Evolutionary conservation across 306 rosid species (phyloP).

Genomic region (Cicer chorassanicum): DNA sequence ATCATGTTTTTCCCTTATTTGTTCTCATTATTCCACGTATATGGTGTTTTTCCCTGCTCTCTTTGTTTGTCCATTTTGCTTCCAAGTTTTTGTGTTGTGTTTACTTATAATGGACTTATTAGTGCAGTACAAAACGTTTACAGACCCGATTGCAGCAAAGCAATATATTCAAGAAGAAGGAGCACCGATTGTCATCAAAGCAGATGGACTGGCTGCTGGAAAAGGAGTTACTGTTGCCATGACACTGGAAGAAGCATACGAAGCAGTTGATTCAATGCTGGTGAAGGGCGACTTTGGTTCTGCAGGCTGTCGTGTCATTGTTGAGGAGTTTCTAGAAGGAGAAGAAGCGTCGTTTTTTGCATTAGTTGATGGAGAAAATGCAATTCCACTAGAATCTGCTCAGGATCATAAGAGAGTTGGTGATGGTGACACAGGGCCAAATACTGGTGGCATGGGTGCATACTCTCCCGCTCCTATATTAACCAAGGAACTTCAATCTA

Average conservation of each 20-base stretch:
- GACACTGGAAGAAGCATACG: constrained; percentile 78
- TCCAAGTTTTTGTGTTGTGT: constrained; percentile 11
- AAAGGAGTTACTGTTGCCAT: constrained; percentile 92
- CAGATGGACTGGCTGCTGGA: constrained; percentile 97
- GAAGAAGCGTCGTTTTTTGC: constrained; percentile 96
- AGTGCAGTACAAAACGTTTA: constrained; percentile 82
- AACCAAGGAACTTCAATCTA: constrained; percentile 76
- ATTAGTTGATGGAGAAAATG: constrained; percentile 92
- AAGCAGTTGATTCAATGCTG: constrained; percentile 94
- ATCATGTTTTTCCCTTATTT: constrained; percentile 15
- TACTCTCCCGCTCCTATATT: constrained; percentile 90
- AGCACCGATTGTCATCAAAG: constrained; percentile 85
- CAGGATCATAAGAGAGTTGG: constrained; percentile 98
- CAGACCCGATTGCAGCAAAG: constrained; percentile 80
- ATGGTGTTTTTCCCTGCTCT: constrained; percentile 1
- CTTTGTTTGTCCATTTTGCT: constrained; percentile 24
- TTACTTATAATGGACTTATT: constrained; percentile 41
- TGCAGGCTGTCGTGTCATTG: constrained; percentile 79
- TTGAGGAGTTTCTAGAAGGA: constrained; percentile 95
- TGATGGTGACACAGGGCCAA: constrained; percentile 92
- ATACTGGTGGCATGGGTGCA: constrained; percentile 99
- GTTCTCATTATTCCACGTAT: constrained; percentile 14
- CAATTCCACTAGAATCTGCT: constrained; percentile 90
- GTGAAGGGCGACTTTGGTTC: constrained; percentile 84
- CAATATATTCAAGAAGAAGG: constrained; percentile 84